Evolutionary conservation across 768 basidiomycete species (phyloP), one percentile per base, ranked within the genome.

Genomic region (Leccinum subtestaceum): DNA sequence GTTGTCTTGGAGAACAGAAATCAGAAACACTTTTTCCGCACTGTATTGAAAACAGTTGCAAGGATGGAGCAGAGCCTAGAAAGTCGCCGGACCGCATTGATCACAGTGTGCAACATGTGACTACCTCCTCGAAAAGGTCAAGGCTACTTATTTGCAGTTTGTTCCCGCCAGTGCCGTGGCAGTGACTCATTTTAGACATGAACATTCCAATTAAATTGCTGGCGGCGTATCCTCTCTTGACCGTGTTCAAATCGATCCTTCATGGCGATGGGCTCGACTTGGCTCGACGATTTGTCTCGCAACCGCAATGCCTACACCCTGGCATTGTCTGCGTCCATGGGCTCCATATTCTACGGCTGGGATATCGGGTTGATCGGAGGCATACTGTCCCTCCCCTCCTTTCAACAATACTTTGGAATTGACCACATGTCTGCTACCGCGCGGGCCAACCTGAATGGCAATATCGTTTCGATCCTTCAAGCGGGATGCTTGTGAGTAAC

Each of bases 341-440:
- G 80, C 10, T 79, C 78, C 40, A 74, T 82, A 19, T 81, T 80
- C 70, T 80, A 70, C 52, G 81, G 80, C 17, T 80, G 80, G 78
- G 80, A 83, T 57, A 74, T 75, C 2, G 79, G 79, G 8, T 63
- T 83, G 52, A 83, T 83, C 34, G 81, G 82, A 11, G 81, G 82
- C 36, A 70, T 83, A 12, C 67, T 82, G 46, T 64, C 80, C 19
- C 67, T 83, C 13, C 40, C 64, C 5, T 80, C 81, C 3, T 83
- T 83, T 66, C 73, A 80, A 60, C 48, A 65, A 17, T 82, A 80
- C 63, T 83, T 83, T 65, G 80, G 80, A 12, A 52, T 82, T 46
- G 65, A 81, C 65, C 66, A 73, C 53, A 63, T 74, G 69, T 72
- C 67, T 23, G 60, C 75, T 2, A 60, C 64, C n/a, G 73, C 76